phyloP scores from a whole-genome alignment of 2,329 filamentous ascomycete genomes.

The Penicillium glabrum region DNA sequence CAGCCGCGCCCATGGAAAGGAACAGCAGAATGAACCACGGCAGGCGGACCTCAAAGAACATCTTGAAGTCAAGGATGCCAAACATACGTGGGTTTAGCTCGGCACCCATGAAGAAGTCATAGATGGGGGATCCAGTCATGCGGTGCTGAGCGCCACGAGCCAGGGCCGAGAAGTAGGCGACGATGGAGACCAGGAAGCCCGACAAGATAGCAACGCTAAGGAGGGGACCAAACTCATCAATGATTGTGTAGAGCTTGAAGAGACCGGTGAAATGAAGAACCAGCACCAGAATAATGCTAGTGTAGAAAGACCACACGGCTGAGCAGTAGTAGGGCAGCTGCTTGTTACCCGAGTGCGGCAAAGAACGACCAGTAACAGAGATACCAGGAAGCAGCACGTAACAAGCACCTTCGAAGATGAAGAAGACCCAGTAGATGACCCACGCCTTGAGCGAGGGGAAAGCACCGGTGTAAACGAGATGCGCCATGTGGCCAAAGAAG shows the following conservation, averaged over 20 bases:
- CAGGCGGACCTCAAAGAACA: slow-evolving; percentile 92
- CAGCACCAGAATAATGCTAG: slow-evolving; percentile 71
- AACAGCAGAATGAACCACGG: slow-evolving; percentile 91
- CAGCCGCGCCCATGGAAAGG: slow-evolving; percentile 71
- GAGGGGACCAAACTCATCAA: slow-evolving; percentile 92
- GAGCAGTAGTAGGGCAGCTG: slow-evolving; percentile 95
- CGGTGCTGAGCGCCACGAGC: slow-evolving; percentile 80
- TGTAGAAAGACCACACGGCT: slow-evolving; percentile 81
- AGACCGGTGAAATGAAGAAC: slow-evolving; percentile 76
- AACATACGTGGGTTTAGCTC: slow-evolving; percentile 87
- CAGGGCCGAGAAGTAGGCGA: slow-evolving; percentile 84
- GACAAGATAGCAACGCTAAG: slow-evolving; percentile 92
- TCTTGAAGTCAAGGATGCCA: slow-evolving; percentile 83
- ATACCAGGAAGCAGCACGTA: slow-evolving; percentile 88
- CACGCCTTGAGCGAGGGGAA: slow-evolving; percentile 82
- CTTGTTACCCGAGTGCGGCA: slow-evolving; percentile 78
- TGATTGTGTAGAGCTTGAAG: slow-evolving; percentile 86
- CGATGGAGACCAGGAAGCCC: slow-evolving; percentile 77
- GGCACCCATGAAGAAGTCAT: slow-evolving; percentile 90
- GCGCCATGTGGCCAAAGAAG: slow-evolving; percentile 69
- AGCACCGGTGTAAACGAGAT: slow-evolving; percentile 77
- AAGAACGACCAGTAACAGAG: slow-evolving; percentile 81
- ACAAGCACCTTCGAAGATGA: slow-evolving; percentile 77
- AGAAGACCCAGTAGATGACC: slow-evolving; percentile 92
- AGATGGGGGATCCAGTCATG: slow-evolving; percentile 80